Evolutionary conservation across 768 basidiomycete genomes (phyloP).

Genomic region (Glaciozyma martinii): DNA sequence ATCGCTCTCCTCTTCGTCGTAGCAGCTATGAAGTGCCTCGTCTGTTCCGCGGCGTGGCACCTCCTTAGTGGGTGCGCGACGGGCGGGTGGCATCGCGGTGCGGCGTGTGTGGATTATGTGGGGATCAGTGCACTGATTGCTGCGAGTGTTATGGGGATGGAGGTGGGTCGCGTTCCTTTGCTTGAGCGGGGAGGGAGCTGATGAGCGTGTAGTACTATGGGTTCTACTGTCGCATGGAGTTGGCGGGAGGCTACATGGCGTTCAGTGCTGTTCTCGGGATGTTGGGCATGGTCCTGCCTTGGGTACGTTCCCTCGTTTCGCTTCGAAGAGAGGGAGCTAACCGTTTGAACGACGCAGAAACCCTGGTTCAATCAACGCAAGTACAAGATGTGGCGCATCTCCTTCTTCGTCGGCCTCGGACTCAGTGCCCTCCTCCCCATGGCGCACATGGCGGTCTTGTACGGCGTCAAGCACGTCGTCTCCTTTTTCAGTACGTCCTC

Average conservation of each 20-base stretch:
- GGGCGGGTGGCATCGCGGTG: constrained; percentile 29
- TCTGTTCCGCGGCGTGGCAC: constrained; percentile 36
- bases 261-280: constrained; percentile 26
- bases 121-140: constrained; percentile 34
- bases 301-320: background rate
- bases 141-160: constrained; percentile 29
- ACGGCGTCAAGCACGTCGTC: constrained; percentile 23
- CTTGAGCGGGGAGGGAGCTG: background rate
- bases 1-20: constrained; percentile 34
- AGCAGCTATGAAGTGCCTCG: constrained; percentile 35
- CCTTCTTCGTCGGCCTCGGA: constrained; percentile 36
- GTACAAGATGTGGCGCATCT: constrained; percentile 31
- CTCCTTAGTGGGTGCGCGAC: constrained; percentile 35
- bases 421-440: constrained; percentile 33
- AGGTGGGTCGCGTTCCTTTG: constrained; percentile 4
- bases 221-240: constrained; percentile 24
- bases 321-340: background rate
- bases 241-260: constrained; percentile 25
- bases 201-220: constrained; percentile 26
- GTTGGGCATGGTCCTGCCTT: constrained; percentile 30
- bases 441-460: constrained; percentile 29
- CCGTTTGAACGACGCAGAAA: background rate
- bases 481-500: background rate
- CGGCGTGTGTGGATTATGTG: constrained; percentile 37
- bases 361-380: constrained; percentile 34